Evolutionary conservation across 139 green algal species (phyloP), one percentile per base, ranked within the genome.

Genomic region (Haematococcus sp.): DNA sequence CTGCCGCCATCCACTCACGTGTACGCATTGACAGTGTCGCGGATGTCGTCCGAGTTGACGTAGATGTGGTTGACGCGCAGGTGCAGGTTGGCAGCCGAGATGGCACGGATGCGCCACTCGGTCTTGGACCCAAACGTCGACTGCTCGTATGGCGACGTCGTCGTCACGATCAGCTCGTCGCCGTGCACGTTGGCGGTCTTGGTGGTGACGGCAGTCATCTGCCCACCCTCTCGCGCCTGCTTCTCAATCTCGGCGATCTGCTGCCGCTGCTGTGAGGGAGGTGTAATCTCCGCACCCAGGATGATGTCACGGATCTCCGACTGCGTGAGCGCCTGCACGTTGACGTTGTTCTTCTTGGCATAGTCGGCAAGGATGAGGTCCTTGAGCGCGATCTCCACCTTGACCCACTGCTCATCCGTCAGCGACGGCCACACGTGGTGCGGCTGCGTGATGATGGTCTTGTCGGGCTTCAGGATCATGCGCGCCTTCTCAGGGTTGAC

Each of bases 161-260:
- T 98, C 22, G 96, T 99, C 25, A 99, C 94, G 79, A 98, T 98
- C 32, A 91, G 78, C 83, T 97, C 92, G 58, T 99, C 94, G 28
- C 96, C 96, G 77, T 99, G 95, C 80, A 98, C 93, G 76, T 98
- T 98, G 32, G 91, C 93, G 27, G 90, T 97, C 76, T 91, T 88
- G 52, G 96, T 99, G 34, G 95, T 99, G 33, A 97, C 84, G 1
- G 96, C 96, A 25, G 93, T 97, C 78, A 93, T 87, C 82, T 97
- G 89, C 20, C 85, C 88, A 16, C 89, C 89, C 81, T 95, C 90
- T 3, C 88, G 81, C 65, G 90, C 90, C 86, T 97, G 91, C 89
- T 98, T 98, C 88, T 99, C 96, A 65, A 99, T 98, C 78, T 99
- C 96, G 2, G 96, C 96, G 59, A 99, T 98, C 90, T 98, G 93